Evolutionary conservation across 2,329 filamentous ascomycete genomes (phyloP), one percentile per base, ranked within the genome.

Genomic region (Diaporthe australafricana): DNA sequence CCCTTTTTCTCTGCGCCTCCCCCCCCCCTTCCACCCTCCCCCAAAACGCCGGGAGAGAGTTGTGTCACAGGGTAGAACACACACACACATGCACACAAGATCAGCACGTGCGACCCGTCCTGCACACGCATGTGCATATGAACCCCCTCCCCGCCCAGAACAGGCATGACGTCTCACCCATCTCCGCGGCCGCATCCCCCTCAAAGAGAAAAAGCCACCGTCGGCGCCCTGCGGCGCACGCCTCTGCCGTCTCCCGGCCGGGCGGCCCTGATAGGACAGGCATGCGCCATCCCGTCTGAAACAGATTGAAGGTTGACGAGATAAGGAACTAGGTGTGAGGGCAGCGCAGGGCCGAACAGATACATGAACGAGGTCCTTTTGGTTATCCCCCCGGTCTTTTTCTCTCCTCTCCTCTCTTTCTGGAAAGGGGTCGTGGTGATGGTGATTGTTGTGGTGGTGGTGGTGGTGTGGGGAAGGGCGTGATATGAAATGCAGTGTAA

Each of bases 111-210:
- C 53, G n/a, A 38, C 30, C 32, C 53, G 53, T 56, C 53, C 53
- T 25, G 7, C 38, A 60, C n/a, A 60, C 56, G 9, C 32, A 4
- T 35, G 8, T 38, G 17, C 55, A 45, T 38, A 25, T 48, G 60
- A 50, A 22, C 42, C 42, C 42, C 12, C 14, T 20, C 7, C 42
- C 42, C 42, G 6, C 14, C 12, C 7, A n/a, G 17, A 30, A 55
- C 16, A 27, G 60, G 60, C 60, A 65, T 65, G 45, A 65, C 60
- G 60, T 65, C 60, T 65, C 60, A 63, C 42, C 20, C 8, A 25
- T 38, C 27, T 22, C 17, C 32, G 32, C 32, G 32, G 32, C 32
- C 32, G 32, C 32, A 5, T 35, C 32, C 32, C 9, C 32, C 32
- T n/a, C 60, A 30, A 45, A n/a, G 0, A n/a, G n/a, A n/a, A n/a